Percentiles rank a stretch among this genome's conserved stretches.
These are phyloP conservation scores for Cordyceps cateniannulata DNA, from an alignment of 2,329 filamentous ascomycete species.

Conservation along the genomic window DNA sequence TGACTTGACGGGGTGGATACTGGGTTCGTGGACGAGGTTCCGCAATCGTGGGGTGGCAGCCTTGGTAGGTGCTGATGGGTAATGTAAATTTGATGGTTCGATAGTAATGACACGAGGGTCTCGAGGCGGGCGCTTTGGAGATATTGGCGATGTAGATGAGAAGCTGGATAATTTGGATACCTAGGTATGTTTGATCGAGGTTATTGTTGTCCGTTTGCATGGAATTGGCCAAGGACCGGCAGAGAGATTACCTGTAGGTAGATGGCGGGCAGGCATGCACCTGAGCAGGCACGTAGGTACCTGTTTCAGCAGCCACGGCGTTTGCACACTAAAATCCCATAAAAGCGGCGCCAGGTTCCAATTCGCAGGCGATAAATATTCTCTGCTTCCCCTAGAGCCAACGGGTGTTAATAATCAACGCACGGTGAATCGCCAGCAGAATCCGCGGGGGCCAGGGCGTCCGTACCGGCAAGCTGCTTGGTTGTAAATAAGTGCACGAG, in stretches of 20 bases:
- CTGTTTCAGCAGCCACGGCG: conserved; percentile 1
- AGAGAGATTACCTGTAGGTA: not conserved
- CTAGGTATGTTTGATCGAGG: not conserved
- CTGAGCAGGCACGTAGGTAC: too few relatives aligned
- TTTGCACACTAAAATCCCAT: not conserved
- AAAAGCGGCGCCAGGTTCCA: conserved; percentile 9
- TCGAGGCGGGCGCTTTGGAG: not conserved
- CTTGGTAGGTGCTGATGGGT: not conserved
- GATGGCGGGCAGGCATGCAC: not conserved
- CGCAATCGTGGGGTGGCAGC: conserved; percentile 12
- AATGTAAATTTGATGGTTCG: not conserved
- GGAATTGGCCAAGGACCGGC: not conserved
- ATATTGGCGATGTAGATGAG: not conserved
- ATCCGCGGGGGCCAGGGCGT: not conserved
- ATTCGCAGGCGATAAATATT: not conserved
- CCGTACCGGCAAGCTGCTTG: not conserved
- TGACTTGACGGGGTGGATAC: conserved; percentile 9
- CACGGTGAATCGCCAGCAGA: not conserved
- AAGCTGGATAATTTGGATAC: not conserved
- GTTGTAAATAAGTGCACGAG: not conserved
- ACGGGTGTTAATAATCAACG: conserved; percentile 1
- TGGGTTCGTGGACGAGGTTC: conserved; percentile 8
- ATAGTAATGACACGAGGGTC: not conserved
- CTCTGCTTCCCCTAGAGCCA: not conserved
- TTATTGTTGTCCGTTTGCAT: conserved; percentile 2